Base-by-base conservation (phyloP, 495 filamentous ascomycete genomes). In the Acidomyces sp. region DNA sequence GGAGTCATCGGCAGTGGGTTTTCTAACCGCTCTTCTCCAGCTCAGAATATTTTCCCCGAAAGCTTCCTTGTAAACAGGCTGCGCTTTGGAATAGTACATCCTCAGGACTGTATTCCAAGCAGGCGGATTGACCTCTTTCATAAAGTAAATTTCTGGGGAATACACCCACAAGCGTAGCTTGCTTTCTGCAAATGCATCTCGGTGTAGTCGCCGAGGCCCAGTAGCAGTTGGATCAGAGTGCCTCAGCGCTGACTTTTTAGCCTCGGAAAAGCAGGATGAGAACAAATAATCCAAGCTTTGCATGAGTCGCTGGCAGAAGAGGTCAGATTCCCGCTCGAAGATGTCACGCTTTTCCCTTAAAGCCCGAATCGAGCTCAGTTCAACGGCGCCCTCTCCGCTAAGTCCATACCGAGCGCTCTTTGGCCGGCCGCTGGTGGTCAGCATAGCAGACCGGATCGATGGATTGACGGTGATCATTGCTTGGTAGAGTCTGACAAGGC, bases 401-500 rank as follows among this genome's bases (percentile, higher is more conserved):
- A 74, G 72, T 27, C 74, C 69, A 16, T 70, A 64, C 3, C 38
- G 39, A n/a, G n/a, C n/a, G 15, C 34, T 34, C 23, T 39, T 43
- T 17, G 40, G 44, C 15, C 42, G 30, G 5, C 28, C 35, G n/a
- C 20, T 22, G 9, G 19, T 12, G 31, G 9, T 16, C n/a, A n/a
- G n/a, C 13, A 30, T 28, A 3, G 19, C 23, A 33, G 67, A 66
- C 28, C 75, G 70, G 36, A 84, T 71, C 16, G 77, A 72, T 0
- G 86, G 83, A 56, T 95, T 87, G 39, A 95, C 94, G 43, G 82
- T 94, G 43, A 79, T 63, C 80, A 96, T 85, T n/a, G 88, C 88
- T 53, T 84, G 88, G 57, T 85, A 95, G 10, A 96, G 62, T 9
- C 75, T 78, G n/a, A 85, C 70, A 11, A 95, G 65, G 0, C 82